Evolutionary conservation across 805 yeast genomes (phyloP), one percentile per base, ranked within the genome.

Genomic region (Cyberlindnera japonica): DNA sequence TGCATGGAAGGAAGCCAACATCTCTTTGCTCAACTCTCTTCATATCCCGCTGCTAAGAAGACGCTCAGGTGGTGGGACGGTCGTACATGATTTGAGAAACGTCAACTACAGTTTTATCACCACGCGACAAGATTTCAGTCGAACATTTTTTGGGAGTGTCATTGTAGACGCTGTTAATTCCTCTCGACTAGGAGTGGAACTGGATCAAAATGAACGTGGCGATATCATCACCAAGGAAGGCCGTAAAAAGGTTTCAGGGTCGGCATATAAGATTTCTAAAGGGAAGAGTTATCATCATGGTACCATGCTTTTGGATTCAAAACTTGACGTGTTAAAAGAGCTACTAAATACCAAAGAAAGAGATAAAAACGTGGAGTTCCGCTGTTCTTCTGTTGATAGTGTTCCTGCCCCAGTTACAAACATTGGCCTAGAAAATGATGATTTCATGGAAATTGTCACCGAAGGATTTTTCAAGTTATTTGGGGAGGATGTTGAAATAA

Each of bases 41-140:
- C 65, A 66, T 3, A 70, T 86, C 19, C 91, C 95, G 0, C 55
- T 90, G 7, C 57, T 93, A 6, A 68, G 99, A 50, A 68, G 99
- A 41, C 67, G 74, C 35, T 81, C 93, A 8, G 99, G 99, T 0
- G 99, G 99, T 2, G 99, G 99, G 0, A 79, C 97, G 0, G 99
- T 93, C 1, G 95, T 89, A 10, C 99, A 93, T 59, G 99, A 91
- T 61, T 49, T 70, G 5, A 96, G 97, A 0, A 93, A 93, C 54
- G 79, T 82, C 15, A 93, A 93, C 57, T 93, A 82, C 61, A 81
- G 95, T 5, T 88, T 76, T 53, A 79, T 91, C 67, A 78, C 85
- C 9, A 69, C 85, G 3, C 74, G 85, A 45, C 72, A 69, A 11
- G 72, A 71, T 3, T 93, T 93, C 57, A 68, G 74, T 63, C 56